Conservation (phyloP, 768 basidiomycete species). For the Dioszegia crocea region DNA sequence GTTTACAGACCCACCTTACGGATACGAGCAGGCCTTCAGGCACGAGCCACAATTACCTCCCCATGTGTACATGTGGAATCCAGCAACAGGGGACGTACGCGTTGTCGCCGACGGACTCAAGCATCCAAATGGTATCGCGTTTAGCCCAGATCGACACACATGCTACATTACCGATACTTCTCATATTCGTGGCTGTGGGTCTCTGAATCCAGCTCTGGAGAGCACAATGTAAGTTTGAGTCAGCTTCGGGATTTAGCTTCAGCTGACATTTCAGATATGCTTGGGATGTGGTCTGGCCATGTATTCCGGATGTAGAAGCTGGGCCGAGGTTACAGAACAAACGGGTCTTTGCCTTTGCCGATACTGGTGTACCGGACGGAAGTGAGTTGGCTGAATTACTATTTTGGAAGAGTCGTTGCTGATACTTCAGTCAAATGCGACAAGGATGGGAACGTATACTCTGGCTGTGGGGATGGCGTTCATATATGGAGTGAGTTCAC, state of each 20-base stretch:
- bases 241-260: neutral
- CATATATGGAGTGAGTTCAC: slow-evolving; percentile 22
- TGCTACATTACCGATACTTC: slow-evolving; percentile 33
- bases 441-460: slow-evolving; percentile 15
- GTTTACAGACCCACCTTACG: slow-evolving; percentile 32
- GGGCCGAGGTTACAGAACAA: slow-evolving; percentile 12
- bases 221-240: slow-evolving; percentile 18
- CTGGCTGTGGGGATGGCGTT: slow-evolving; percentile 28
- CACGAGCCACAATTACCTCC: slow-evolving; percentile 14
- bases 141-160: slow-evolving; percentile 13
- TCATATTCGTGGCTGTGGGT: slow-evolving; percentile 18
- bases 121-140: slow-evolving; percentile 30
- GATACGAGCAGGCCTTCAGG: slow-evolving; percentile 21
- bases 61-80: slow-evolving; percentile 23
- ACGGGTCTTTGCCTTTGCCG: slow-evolving; percentile 24
- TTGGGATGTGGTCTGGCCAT: slow-evolving; percentile 18
- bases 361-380: slow-evolving; percentile 26
- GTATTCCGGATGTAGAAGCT: neutral
- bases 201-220: slow-evolving; percentile 8
- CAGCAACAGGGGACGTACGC: slow-evolving; percentile 9
- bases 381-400: slow-evolving; percentile 25
- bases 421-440: slow-evolving; percentile 24
- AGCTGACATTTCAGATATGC: slow-evolving; percentile 14
- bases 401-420: neutral
- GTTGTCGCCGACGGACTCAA: slow-evolving; percentile 25